These are phyloP conservation scores for Strobilomyces echinocephalus DNA, from an alignment of 768 basidiomycete species.

Conservation along the genomic window DNA sequence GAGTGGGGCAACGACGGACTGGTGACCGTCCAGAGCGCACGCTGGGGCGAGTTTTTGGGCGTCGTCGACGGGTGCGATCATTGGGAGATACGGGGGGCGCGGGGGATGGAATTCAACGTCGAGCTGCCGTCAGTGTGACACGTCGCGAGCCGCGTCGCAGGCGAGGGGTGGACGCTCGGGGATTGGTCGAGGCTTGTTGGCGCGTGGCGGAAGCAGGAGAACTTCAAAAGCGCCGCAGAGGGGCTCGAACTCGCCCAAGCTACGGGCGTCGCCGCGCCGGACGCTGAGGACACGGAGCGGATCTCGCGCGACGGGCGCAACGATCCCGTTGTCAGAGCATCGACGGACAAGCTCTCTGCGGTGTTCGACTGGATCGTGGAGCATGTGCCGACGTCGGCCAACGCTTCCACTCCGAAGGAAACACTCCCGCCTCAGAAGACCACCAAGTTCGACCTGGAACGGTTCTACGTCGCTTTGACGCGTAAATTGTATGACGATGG, in stretches of 20 bases:
- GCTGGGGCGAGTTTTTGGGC: conserved; percentile 96
- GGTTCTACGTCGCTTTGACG: conserved; percentile 85
- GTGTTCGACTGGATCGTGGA: conserved; percentile 81
- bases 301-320: conserved; percentile 31
- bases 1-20: conserved; percentile 89
- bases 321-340: conserved; percentile 58
- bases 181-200: conserved; percentile 63
- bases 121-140: conserved; percentile 53
- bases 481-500: conserved; percentile 93
- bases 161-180: conserved; percentile 36
- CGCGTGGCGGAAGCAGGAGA: conserved; percentile 55
- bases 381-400: conserved; percentile 45
- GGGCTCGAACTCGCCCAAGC: conserved; percentile 29
- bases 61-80: conserved; percentile 88
- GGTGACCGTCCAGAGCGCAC: conserved; percentile 86
- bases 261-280: conserved; percentile 5
- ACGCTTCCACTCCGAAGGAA: conserved; percentile 21
- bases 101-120: conserved; percentile 66
- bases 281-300: conserved; percentile 13
- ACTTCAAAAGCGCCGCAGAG: conserved; percentile 32
- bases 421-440: conserved; percentile 23
- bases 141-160: conserved; percentile 28
- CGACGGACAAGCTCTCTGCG: conserved; percentile 66
- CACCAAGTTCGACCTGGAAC: conserved; percentile 74
- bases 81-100: conserved; percentile 90